Percentiles rank a stretch among this genome's conserved stretches.
Conservation (phyloP, 2,329 filamentous ascomycete genomes). For the Cladosporium sp. region DNA sequence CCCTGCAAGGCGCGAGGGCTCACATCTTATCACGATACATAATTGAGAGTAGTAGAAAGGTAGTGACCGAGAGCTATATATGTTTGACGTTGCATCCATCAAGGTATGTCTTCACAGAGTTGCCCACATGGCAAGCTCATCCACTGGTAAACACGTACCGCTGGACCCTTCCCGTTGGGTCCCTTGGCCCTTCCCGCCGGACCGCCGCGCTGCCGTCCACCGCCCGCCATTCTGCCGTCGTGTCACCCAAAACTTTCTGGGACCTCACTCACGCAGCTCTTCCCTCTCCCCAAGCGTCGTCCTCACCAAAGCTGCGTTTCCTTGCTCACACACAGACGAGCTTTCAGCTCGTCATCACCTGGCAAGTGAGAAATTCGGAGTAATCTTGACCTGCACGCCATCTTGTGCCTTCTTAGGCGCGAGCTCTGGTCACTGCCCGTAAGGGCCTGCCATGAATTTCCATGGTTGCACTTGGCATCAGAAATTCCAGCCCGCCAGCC, state of each 20-base stretch:
- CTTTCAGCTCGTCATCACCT: slow-evolving; percentile 20
- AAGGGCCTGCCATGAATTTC: slow-evolving; percentile 75
- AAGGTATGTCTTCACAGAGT: background rate
- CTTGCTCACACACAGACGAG: slow-evolving; percentile 72
- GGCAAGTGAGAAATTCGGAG: slow-evolving; percentile 99
- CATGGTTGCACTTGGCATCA: slow-evolving; percentile 85
- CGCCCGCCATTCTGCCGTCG: background rate
- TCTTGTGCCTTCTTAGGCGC: slow-evolving; percentile 11
- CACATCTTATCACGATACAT: too few species aligned
- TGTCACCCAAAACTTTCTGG: slow-evolving; percentile 35
- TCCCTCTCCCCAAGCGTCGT: slow-evolving; percentile 60
- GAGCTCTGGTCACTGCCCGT: slow-evolving; percentile 60
- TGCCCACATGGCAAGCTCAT: too few species aligned
- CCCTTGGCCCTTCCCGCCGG: background rate
- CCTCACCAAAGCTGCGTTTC: slow-evolving; percentile 91
- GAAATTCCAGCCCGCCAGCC: slow-evolving; percentile 61
- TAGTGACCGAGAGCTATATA: too few species aligned
- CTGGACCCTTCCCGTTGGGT: background rate
- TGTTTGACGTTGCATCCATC: background rate
- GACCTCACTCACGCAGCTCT: slow-evolving; percentile 19
- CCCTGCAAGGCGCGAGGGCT: background rate
- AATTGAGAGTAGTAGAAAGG: too few species aligned
- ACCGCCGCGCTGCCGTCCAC: background rate
- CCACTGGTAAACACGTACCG: too few species aligned
- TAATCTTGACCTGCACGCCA: slow-evolving; percentile 63